phyloP scores from a whole-genome alignment of 805 yeast species.

The Schwanniomyces polymorphus region DNA sequence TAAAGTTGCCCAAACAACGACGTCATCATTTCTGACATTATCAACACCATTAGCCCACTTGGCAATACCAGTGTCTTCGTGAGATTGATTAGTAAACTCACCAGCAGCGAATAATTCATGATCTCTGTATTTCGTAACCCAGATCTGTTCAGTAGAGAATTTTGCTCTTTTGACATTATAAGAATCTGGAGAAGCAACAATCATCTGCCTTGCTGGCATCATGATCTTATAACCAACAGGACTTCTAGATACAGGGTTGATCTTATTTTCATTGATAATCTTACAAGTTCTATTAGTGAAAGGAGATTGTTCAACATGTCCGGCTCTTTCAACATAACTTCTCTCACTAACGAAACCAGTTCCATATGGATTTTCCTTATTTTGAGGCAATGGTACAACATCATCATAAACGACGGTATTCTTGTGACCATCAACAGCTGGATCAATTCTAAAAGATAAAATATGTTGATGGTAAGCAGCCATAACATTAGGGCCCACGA shows the following conservation, averaged over 20 bases:
- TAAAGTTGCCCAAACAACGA: constrained; percentile 79
- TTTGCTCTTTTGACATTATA: constrained; percentile 69
- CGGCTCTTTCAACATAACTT: constrained; percentile 67
- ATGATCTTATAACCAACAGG: constrained; percentile 77
- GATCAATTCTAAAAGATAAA: constrained; percentile 76
- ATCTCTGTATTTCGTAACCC: constrained; percentile 80
- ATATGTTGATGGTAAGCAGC: constrained; percentile 87
- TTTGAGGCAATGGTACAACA: constrained; percentile 56
- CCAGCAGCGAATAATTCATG: constrained; percentile 78
- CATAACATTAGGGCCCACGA: constrained; percentile 76
- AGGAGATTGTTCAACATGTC: constrained; percentile 71
- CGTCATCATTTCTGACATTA: constrained; percentile 68
- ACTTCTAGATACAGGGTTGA: constrained; percentile 66
- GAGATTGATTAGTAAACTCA: constrained; percentile 82
- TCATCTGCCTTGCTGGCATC: constrained; percentile 76
- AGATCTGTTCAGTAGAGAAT: constrained; percentile 74
- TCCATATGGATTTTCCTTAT: constrained; percentile 60
- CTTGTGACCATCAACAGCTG: constrained; percentile 78
- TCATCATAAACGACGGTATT: constrained; percentile 75
- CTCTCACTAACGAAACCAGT: constrained; percentile 69
- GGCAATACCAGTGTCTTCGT: constrained; percentile 66
- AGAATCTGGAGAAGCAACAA: constrained; percentile 63
- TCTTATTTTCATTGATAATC: constrained; percentile 69
- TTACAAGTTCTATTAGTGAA: constrained; percentile 73
- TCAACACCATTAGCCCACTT: constrained; percentile 70